Evolutionary conservation across 495 filamentous ascomycete genomes (phyloP).

Genomic region (Penicillium coffeae): DNA sequence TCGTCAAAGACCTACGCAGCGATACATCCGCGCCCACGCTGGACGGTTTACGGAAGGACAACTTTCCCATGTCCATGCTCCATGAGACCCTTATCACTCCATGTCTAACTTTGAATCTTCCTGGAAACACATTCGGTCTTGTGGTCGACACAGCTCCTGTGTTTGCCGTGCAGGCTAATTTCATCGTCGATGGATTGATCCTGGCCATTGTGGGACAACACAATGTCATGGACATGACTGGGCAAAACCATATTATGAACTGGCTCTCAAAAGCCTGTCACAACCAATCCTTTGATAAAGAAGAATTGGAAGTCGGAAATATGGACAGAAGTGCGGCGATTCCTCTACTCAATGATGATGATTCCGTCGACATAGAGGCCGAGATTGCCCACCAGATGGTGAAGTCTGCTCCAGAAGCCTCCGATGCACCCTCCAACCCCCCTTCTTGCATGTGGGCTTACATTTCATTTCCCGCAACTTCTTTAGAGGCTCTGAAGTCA

Average conservation of each 20-base stretch:
- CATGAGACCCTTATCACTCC: slow-evolving; percentile 47
- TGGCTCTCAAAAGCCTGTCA: slow-evolving; percentile 52
- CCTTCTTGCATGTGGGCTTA: slow-evolving; percentile 2
- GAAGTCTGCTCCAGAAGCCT: slow-evolving; percentile 8
- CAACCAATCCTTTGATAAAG: slow-evolving; percentile 37
- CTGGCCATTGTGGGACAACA: slow-evolving; percentile 49
- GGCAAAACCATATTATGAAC: slow-evolving; percentile 47
- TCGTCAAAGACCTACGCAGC: slow-evolving; percentile 39
- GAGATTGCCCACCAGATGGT: slow-evolving; percentile 32
- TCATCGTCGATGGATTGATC: slow-evolving; percentile 46
- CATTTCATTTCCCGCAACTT: slow-evolving; percentile 4
- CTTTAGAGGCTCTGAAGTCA: slow-evolving; percentile 39
- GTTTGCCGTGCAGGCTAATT: slow-evolving; percentile 50
- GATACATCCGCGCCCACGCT: slow-evolving; percentile 37
- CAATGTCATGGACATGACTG: slow-evolving; percentile 50
- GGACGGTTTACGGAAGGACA: slow-evolving; percentile 32
- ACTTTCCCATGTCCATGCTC: slow-evolving; percentile 52
- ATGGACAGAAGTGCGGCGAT: slow-evolving; percentile 37
- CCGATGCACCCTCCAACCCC: not conserved
- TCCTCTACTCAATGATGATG: slow-evolving; percentile 36
- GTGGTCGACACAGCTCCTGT: slow-evolving; percentile 34
- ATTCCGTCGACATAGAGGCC: slow-evolving; percentile 25
- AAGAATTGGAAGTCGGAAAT: slow-evolving; percentile 47
- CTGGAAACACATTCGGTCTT: slow-evolving; percentile 6
- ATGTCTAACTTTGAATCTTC: slow-evolving; percentile 38